Evolutionary conservation across 306 rosid species (phyloP).

Genomic region (Parietaria judaica): DNA sequence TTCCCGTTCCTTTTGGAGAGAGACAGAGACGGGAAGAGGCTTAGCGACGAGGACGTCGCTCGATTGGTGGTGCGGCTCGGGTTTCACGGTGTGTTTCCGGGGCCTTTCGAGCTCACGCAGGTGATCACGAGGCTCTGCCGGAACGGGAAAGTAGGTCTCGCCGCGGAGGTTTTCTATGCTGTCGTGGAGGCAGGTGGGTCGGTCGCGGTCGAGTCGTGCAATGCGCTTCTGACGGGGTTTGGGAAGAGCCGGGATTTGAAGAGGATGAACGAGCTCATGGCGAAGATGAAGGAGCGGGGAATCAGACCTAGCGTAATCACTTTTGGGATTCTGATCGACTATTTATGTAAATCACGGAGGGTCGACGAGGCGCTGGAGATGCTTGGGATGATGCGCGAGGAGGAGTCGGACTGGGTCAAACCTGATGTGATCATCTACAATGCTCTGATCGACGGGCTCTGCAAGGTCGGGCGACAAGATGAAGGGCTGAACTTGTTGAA

Average conservation of each 20-base stretch:
- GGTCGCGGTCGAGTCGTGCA: conserved; percentile 51
- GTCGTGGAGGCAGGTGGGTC: conserved; percentile 44
- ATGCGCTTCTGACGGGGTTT: conserved; percentile 58
- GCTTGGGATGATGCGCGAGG: conserved; percentile 39
- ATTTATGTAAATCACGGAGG: conserved; percentile 63
- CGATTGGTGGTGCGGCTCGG: conserved; percentile 44
- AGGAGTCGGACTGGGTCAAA: conserved; percentile 24
- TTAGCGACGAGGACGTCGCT: conserved; percentile 36
- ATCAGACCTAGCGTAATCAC: conserved; percentile 51
- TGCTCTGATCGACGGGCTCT: conserved; percentile 71
- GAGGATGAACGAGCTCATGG: conserved; percentile 55
- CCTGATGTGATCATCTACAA: conserved; percentile 60
- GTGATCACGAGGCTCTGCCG: conserved; percentile 46
- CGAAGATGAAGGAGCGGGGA: conserved; percentile 53
- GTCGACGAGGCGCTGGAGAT: conserved; percentile 54
- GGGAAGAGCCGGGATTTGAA: conserved; percentile 35
- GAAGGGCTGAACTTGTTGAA: conserved; percentile 57
- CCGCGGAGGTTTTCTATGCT: conserved; percentile 55
- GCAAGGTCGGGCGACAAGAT: conserved; percentile 80
- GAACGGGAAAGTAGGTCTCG: conserved; percentile 33
- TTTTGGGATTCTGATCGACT: conserved; percentile 52
- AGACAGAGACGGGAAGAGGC: conserved; percentile 21
- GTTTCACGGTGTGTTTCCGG: conserved; percentile 36
- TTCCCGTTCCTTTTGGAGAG: conserved; percentile 30
- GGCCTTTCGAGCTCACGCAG: conserved; percentile 37